phyloP scores from a whole-genome alignment of 495 filamentous ascomycete genomes.

The Aspergillus cristatus region DNA sequence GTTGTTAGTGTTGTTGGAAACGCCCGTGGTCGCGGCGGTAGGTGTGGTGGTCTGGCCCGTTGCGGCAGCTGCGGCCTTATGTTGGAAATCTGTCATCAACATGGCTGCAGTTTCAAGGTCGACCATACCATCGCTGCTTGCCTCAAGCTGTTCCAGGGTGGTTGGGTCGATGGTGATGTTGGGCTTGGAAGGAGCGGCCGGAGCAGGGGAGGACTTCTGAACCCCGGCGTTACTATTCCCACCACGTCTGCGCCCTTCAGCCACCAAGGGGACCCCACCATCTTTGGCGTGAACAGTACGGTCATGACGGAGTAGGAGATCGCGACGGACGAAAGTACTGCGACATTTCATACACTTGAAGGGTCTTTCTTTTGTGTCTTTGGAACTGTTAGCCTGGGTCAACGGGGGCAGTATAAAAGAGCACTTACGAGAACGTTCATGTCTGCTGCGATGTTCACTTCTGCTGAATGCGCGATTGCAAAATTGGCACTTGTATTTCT shows the following conservation, averaged over 20 bases:
- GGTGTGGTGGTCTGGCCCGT: conserved; percentile 61
- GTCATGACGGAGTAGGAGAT: conserved; percentile 92
- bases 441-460: conserved; percentile 93
- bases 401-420: no score
- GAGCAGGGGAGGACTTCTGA: conserved; percentile 54
- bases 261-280: conserved; percentile 88
- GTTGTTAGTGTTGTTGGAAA: no score
- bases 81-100: conserved; percentile 97
- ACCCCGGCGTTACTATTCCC: conserved; percentile 33
- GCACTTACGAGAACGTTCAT: conserved; percentile 95
- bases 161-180: conserved; percentile 78
- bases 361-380: conserved; percentile 97
- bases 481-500: conserved; percentile 99
- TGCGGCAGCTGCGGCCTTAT: conserved; percentile 85
- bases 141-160: conserved; percentile 89
- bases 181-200: conserved; percentile 66
- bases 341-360: conserved; percentile 98
- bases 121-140: conserved; percentile 87
- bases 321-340: conserved; percentile 96
- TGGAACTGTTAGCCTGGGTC: conserved; percentile 26
- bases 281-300: conserved; percentile 98
- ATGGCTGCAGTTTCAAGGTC: conserved; percentile 97
- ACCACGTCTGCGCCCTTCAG: conserved; percentile 84
- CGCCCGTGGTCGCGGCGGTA: no score
- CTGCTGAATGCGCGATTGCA: conserved; percentile 94